Conservation (phyloP, 179 eudicot genomes). For the Sideroxylon spinosum region DNA sequence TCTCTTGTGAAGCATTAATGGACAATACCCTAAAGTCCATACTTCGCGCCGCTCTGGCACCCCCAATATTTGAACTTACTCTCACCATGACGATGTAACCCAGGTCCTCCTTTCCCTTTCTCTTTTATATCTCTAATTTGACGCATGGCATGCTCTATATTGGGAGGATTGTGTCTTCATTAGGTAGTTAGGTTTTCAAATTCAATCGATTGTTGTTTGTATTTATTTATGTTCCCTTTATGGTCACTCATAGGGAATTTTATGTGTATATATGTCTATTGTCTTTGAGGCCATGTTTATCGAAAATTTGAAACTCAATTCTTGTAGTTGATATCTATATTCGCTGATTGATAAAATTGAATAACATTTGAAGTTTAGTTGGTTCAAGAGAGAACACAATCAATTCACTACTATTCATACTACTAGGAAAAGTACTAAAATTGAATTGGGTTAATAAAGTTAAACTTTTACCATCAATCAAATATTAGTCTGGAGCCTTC, state of each 20-base stretch:
- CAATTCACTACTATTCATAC: neutral
- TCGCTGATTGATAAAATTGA: no score
- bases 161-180: neutral
- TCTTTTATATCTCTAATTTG: no score
- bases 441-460: neutral
- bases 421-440: neutral
- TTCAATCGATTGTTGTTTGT: neutral
- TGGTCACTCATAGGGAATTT: neutral
- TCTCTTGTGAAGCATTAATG: no score
- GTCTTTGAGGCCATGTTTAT: neutral
- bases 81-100: no score
- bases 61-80: no score
- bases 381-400: neutral
- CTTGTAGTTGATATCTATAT: neutral
- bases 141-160: no score
- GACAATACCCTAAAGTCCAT: no score
- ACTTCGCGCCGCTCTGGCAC: no score
- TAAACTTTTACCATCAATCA: no score
- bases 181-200: slow-evolving; percentile 7
- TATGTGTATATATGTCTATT: neutral
- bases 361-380: no score
- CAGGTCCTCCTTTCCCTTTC: no score
- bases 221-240: neutral
- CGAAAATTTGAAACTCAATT: no score
- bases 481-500: neutral